Percentiles rank a stretch among this genome's conserved stretches.
These are phyloP conservation scores for Sindora glabra DNA, from an alignment of 306 rosid genomes.

Conservation along the genomic window DNA sequence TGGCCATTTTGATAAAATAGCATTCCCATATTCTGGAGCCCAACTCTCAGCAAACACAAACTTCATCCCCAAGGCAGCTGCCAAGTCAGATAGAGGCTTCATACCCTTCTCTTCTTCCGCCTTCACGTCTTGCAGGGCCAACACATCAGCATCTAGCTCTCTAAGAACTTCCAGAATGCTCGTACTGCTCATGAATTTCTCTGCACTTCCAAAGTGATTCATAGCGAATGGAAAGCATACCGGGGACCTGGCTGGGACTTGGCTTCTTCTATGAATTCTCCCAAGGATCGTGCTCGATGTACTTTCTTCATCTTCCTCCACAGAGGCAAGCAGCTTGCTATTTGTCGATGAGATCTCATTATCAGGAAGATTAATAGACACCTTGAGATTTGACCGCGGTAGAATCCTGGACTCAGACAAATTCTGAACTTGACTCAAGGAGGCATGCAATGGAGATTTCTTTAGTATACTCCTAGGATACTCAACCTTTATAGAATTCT, in stretches of 20 bases:
- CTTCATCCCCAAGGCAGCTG: conserved; percentile 76
- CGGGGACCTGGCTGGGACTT: conserved; percentile 75
- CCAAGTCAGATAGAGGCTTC: conserved; percentile 84
- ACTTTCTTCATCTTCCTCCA: conserved; percentile 19
- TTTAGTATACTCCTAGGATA: conserved; percentile 73
- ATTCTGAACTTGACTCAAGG: conserved; percentile 24
- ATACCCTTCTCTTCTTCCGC: conserved; percentile 80
- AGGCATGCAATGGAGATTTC: conserved; percentile 52
- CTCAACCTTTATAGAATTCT: conserved; percentile 15
- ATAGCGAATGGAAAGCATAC: conserved; percentile 50
- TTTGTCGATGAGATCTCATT: conserved; percentile 75
- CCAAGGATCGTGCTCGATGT: conserved; percentile 17
- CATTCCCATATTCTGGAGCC: conserved; percentile 94
- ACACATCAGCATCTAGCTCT: conserved; percentile 72
- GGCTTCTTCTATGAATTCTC: conserved; percentile 32
- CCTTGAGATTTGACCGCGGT: conserved; percentile 54
- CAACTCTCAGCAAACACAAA: conserved; percentile 92
- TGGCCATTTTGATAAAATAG: conserved; percentile 84
- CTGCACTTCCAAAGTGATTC: conserved; percentile 39
- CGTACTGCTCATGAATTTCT: conserved; percentile 42
- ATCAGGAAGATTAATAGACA: conserved; percentile 78
- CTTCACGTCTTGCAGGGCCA: conserved; percentile 82
- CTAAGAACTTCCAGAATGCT: conserved; percentile 66
- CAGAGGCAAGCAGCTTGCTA: conserved; percentile 34
- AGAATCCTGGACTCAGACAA: conserved; percentile 20